Base-by-base conservation (phyloP, 179 eudicot genomes). In the Carnegiea gigantea region DNA sequence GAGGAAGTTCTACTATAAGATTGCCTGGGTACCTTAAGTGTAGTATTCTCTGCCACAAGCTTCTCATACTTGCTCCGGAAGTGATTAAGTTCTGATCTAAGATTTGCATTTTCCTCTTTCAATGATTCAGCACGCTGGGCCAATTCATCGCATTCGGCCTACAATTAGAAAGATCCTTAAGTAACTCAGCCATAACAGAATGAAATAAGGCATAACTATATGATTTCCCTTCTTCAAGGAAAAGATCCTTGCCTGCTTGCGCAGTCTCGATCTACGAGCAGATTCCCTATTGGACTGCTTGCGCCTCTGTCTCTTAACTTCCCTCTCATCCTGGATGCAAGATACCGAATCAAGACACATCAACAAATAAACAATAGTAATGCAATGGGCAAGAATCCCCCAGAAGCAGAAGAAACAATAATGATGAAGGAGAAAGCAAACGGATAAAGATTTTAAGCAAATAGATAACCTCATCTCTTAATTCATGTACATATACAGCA, bases 261-360 rank as follows among this genome's bases (percentile, higher is more conserved):
- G 92, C 88, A 95, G 83, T 86, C 99, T 93, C 76, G 99, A 95
- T 76, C 98, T 85, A 38, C 99, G 97, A 78, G 99, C 99, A 80
- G 99, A 93, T 89, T 95, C 99, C 87, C 99, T 87, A 87, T 95
- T 93, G 21, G 99, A 93, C 86, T 95, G 99, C 85, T 95, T 95
- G 77, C 99, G 90, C 88, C 92, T 90, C 88, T 95, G 97, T 83
- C 91, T 90, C 83, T 95, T 95, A 38, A 95, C 88, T 86, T 95
- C 99, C 83, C 97, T 92, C 86, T 93, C 99, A 87, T 95, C 99
- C 99, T 95, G 84, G 36, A 33, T 33, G 36, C 36, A 33, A 33
- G 36, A 33, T 33, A 33, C 3, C 36, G 2, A 33, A 33, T 33
- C 36, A 33, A 33, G 36, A 33, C 36, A 33, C 36, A 33, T 33